Base-by-base conservation (phyloP, 1,139 yeast species). In the Blastobotrys buckinghamii region DNA sequence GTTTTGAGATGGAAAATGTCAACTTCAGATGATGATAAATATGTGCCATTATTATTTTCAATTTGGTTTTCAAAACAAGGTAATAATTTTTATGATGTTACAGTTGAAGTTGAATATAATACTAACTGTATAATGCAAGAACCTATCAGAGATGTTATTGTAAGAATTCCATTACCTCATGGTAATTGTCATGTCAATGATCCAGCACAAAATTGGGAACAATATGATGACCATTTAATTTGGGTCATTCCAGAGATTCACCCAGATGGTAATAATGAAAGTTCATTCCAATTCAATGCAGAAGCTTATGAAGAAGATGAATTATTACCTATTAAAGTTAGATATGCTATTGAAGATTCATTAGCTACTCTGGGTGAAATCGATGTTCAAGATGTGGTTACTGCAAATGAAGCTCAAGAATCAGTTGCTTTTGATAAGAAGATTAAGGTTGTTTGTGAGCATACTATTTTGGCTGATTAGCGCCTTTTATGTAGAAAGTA, bases 321-420 rank as follows among this genome's bases (percentile, higher is more conserved):
- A 19, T 74, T 92, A 61, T 90, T 89, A 85, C 98, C 98, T 54
- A 81, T 92, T 76, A 79, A 79, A 58, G 77, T 87, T 37, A 67
- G 70, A 48, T 81, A 82, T 64, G 56, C 57, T 20, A 65, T 69
- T 42, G 61, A 63, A 41, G 71, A 65, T 22, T 64, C 66, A 36
- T 48, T 58, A 34, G 56, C 66, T 34, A 70, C 76, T 19, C 63
- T 76, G 49, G 77, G 79, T 48, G 68, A 70, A 33, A 72, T 79
- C 42, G 72, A 68, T 47, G 73, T 78, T 42, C 59, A 65, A n/a
- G 73, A 68, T 49, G 73, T 77, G 47, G 70, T 68, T 16, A 64
- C 67, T 24, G 66, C 68, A 19, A 56, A 58, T 27, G 70, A 68
- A 40, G 70, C 63, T 46, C 70, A 57, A 27, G 63, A 74, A 50